phyloP scores from a whole-genome alignment of 208 protist species.

The Leishmania aethiopica region DNA sequence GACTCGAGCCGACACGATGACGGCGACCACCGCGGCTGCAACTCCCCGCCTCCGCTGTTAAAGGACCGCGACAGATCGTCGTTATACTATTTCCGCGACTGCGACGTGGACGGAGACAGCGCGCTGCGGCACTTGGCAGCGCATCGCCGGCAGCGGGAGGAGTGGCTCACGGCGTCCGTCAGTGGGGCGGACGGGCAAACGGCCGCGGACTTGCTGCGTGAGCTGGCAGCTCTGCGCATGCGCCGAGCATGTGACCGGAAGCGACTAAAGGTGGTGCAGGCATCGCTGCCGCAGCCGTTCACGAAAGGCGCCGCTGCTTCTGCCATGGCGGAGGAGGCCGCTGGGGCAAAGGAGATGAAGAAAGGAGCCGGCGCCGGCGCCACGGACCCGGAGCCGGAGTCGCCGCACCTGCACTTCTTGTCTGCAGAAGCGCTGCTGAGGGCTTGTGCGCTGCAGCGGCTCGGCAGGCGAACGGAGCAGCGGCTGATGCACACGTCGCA shows the following conservation, averaged over 20 bases:
- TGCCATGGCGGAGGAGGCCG: not conserved
- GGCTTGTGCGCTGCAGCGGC: slow-evolving; percentile 10
- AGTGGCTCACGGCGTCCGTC: slow-evolving; percentile 20
- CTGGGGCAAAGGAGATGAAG: not conserved
- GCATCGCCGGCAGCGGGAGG: slow-evolving; percentile 13
- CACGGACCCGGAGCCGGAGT: not conserved
- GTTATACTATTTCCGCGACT: slow-evolving; percentile 1
- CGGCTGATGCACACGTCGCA: slow-evolving; percentile 25
- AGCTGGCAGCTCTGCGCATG: slow-evolving; percentile 34
- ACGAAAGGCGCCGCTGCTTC: not conserved
- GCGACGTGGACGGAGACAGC: not conserved
- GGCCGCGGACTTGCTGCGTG: slow-evolving; percentile 25
- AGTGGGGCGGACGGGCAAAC: slow-evolving; percentile 18
- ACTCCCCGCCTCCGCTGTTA: not conserved
- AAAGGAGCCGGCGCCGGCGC: not conserved
- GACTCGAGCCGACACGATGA: not conserved
- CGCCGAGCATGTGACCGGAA: slow-evolving; percentile 36
- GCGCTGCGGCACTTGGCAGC: not conserved
- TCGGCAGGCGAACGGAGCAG: slow-evolving; percentile 23
- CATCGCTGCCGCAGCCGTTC: not conserved
- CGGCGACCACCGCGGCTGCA: not conserved
- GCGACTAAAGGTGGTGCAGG: slow-evolving; percentile 16
- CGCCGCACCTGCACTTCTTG: slow-evolving; percentile 7
- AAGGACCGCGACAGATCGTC: not conserved
- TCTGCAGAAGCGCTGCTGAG: slow-evolving; percentile 18